Conservation (phyloP, 2,329 filamentous ascomycete genomes). For the Neopestalotiopsis rosae region DNA sequence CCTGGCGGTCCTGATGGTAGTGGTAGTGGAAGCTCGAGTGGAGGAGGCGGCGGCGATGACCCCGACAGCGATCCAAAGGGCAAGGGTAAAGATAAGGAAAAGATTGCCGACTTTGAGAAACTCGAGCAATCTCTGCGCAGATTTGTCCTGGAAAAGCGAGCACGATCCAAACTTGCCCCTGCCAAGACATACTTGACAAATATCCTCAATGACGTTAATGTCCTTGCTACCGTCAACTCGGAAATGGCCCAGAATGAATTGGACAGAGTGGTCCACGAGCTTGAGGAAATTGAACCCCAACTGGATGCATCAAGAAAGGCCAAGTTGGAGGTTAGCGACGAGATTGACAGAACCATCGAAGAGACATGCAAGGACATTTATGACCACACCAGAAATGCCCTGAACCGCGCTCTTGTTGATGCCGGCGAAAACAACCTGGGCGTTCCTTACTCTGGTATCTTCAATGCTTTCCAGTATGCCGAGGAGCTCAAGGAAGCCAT, state of each 20-base stretch:
- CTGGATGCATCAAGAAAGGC: slow-evolving; percentile 85
- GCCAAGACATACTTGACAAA: slow-evolving; percentile 96
- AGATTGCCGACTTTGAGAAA: slow-evolving; percentile 86
- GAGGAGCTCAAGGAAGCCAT: slow-evolving; percentile 89
- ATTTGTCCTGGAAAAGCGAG: slow-evolving; percentile 95
- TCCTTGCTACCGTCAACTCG: slow-evolving; percentile 82
- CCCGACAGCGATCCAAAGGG: slow-evolving; percentile 54
- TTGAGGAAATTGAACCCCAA: slow-evolving; percentile 82
- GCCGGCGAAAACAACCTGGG: slow-evolving; percentile 80
- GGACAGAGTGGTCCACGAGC: slow-evolving; percentile 79
- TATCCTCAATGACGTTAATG: slow-evolving; percentile 84
- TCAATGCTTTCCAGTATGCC: slow-evolving; percentile 87
- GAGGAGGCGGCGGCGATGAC: slow-evolving; percentile 62
- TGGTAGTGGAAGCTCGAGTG: slow-evolving; percentile 57
- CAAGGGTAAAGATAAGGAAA: slow-evolving; percentile 83
- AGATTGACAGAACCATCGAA: slow-evolving; percentile 83
- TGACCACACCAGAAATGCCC: slow-evolving; percentile 75
- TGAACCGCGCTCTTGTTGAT: slow-evolving; percentile 76
- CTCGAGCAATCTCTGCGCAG: slow-evolving; percentile 87
- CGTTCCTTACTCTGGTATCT: slow-evolving; percentile 84
- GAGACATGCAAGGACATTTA: slow-evolving; percentile 86
- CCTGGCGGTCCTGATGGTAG: slow-evolving; percentile 61
- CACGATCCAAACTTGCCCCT: slow-evolving; percentile 92
- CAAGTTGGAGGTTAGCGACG: slow-evolving; percentile 77
- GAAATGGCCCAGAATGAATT: slow-evolving; percentile 87